Percentiles rank a stretch among this genome's conserved stretches.
These are phyloP conservation scores for Fraxinus angustifolia DNA, from an alignment of 305 asterid genomes.

Conservation along the genomic window DNA sequence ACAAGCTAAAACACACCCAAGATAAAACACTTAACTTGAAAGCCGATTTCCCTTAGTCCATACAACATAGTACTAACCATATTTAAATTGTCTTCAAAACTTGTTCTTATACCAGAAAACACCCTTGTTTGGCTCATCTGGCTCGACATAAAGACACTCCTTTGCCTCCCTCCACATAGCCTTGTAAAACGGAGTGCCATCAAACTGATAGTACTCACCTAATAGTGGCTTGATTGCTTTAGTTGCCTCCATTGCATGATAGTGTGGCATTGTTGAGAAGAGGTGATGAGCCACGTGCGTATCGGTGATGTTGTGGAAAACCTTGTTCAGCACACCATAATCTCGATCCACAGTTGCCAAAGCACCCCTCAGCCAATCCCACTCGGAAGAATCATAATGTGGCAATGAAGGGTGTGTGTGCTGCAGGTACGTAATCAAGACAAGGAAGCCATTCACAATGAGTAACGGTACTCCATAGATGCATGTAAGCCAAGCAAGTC, in stretches of 20 bases:
- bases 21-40: conserved; percentile 2
- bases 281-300: conserved; percentile 68
- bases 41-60: conserved; percentile 4
- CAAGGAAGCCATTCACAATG: conserved; percentile 56
- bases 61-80: conserved; percentile 3
- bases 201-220: conserved; percentile 57
- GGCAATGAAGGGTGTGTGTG: conserved; percentile 73
- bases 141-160: conserved; percentile 63
- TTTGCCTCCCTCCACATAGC: conserved; percentile 71
- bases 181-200: conserved; percentile 49
- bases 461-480: conserved; percentile 53
- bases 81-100: conserved; percentile 23
- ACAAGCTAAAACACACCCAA: conserved; percentile 15
- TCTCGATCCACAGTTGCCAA: conserved; percentile 66
- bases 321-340: conserved; percentile 56
- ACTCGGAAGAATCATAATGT: conserved; percentile 60
- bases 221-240: conserved; percentile 55
- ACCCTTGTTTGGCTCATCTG: conserved; percentile 49
- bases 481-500: conserved; percentile 44
- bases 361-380: conserved; percentile 80
- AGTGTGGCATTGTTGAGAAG: conserved; percentile 72
- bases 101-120: conserved; percentile 65
- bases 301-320: conserved; percentile 65
- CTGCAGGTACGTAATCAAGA: conserved; percentile 58
- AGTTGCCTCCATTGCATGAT: conserved; percentile 71